Evolutionary conservation across 257 asterid species (phyloP).

Genomic region (Fraxinus americana): DNA sequence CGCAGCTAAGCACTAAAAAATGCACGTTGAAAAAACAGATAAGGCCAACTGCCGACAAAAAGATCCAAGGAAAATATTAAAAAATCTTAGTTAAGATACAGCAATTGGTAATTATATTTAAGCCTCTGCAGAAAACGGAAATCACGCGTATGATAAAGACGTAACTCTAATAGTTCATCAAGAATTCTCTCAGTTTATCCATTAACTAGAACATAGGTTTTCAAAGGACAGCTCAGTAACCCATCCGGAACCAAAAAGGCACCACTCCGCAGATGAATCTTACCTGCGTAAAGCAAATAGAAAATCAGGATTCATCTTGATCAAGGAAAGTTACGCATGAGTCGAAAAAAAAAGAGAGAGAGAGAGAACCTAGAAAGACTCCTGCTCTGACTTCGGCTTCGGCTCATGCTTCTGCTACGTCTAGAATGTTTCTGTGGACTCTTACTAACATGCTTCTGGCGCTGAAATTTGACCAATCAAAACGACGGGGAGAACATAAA

Average conservation of each 20-base stretch:
- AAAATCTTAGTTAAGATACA: not conserved
- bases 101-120: not conserved
- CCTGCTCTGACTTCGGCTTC: conserved; percentile 58
- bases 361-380: conserved; percentile 61
- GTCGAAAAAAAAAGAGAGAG: not conserved
- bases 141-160: not conserved
- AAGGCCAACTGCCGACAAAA: not conserved
- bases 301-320: not conserved
- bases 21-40: not conserved
- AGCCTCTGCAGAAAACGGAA: not conserved
- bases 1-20: not conserved
- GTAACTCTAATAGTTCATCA: not conserved
- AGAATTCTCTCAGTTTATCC: not conserved
- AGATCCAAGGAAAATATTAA: not conserved
- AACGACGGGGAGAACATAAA: conserved; percentile 19
- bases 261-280: conserved; percentile 9
- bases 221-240: not conserved
- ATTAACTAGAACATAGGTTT: not conserved
- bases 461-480: conserved; percentile 41
- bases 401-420: conserved; percentile 48
- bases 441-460: conserved; percentile 56
- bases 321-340: not conserved
- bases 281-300: conserved; percentile 37
- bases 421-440: conserved; percentile 62
- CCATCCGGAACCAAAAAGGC: not conserved